Percentiles rank a stretch among this genome's conserved stretches.
phyloP scores from a whole-genome alignment of 306 rosid species.

The Glycine soja region DNA sequence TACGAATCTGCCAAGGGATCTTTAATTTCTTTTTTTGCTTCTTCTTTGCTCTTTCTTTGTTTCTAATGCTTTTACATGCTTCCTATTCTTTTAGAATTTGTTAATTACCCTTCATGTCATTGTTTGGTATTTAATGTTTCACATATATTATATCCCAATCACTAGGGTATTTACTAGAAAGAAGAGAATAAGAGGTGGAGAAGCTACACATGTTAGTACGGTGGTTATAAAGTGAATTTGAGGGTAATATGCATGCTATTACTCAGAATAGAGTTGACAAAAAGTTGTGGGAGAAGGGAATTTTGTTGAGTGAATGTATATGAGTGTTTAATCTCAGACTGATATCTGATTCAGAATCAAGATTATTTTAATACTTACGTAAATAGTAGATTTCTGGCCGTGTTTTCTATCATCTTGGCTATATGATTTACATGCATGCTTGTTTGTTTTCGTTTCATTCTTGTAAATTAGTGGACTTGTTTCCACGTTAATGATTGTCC shows the following conservation, averaged over 20 bases:
- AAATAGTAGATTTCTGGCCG: background rate
- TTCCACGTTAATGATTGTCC: background rate
- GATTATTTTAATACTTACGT: background rate
- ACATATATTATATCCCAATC: slow-evolving; percentile 3
- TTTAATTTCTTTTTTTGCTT: background rate
- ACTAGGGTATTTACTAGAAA: slow-evolving; percentile 24
- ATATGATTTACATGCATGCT: background rate
- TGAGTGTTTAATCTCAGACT: background rate
- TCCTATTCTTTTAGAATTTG: slow-evolving; percentile 6
- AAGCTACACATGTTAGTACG: slow-evolving; percentile 5
- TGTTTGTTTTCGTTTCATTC: background rate
- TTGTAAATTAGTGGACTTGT: background rate
- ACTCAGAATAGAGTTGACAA: background rate
- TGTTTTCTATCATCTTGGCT: background rate
- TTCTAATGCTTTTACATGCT: slow-evolving; percentile 24
- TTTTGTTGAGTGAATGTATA: slow-evolving; percentile 4
- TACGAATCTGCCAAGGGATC: background rate
- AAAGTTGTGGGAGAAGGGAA: background rate
- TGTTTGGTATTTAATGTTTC: slow-evolving; percentile 7
- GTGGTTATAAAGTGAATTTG: slow-evolving; percentile 12
- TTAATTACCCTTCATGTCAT: background rate
- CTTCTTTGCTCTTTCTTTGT: background rate
- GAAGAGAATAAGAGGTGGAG: slow-evolving; percentile 5
- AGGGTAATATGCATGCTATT: background rate
- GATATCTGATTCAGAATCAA: background rate